phyloP scores from a whole-genome alignment of 169 alveolate genomes.

The Cystoisospora suis region DNA sequence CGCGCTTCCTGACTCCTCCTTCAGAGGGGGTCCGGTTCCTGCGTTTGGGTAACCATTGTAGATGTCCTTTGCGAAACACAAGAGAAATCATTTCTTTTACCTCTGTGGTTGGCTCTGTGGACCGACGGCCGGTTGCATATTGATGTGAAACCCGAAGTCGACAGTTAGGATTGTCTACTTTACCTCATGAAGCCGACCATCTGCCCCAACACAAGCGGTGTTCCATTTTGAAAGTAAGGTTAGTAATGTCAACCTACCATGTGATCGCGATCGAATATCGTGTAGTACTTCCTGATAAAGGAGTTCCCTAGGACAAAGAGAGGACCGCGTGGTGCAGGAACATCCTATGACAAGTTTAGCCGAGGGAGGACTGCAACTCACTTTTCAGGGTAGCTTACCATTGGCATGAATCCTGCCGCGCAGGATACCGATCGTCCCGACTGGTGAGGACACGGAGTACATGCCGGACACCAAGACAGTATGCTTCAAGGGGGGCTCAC shows the following conservation, averaged over 20 bases:
- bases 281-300: constrained; percentile 78
- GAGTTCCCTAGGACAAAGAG: constrained; percentile 84
- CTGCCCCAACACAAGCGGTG: not conserved
- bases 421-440: constrained; percentile 56
- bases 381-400: constrained; percentile 48
- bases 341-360: constrained; percentile 68
- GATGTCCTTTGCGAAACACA: not conserved
- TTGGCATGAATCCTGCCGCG: constrained; percentile 73
- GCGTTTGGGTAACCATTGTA: not conserved
- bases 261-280: constrained; percentile 77
- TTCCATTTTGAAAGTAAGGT: not conserved
- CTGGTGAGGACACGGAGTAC: not conserved
- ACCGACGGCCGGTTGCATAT: not conserved
- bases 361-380: not conserved
- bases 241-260: constrained; percentile 40
- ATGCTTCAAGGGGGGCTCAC: constrained; percentile 9
- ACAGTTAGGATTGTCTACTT: not conserved
- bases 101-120: constrained; percentile 64
- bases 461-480: too few relatives aligned
- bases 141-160: not conserved
- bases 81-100: not conserved
- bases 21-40: constrained; percentile 59
- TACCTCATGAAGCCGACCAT: constrained; percentile 69
- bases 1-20: not conserved
- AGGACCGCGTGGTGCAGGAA: constrained; percentile 85